Percentiles rank a stretch among this genome's conserved stretches.
phyloP scores from a whole-genome alignment of 169 alveolate genomes.

The Cyclospora cayetanensis region DNA sequence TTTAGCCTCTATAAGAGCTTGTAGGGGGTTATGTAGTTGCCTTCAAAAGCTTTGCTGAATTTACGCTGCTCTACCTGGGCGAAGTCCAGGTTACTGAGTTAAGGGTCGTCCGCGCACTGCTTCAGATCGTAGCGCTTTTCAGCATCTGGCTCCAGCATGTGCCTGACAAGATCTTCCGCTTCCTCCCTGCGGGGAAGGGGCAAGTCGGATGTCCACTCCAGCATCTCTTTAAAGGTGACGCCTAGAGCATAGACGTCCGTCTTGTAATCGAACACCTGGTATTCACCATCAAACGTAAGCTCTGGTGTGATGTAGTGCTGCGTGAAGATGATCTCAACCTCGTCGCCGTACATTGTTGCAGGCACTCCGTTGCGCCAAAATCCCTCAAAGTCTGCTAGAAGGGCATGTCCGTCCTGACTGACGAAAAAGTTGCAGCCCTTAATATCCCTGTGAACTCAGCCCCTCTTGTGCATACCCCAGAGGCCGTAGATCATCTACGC shows the following conservation, averaged over 20 bases:
- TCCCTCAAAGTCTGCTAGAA: slow-evolving; percentile 71
- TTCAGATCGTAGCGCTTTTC: slow-evolving; percentile 10
- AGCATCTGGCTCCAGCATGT: slow-evolving; percentile 42
- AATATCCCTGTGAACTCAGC: slow-evolving; percentile 69
- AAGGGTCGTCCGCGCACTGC: slow-evolving; percentile 55
- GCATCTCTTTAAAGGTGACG: slow-evolving; percentile 29
- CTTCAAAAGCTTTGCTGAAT: slow-evolving; percentile 52
- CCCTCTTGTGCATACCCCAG: slow-evolving; percentile 52
- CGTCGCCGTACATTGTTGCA: slow-evolving; percentile 46
- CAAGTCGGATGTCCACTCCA: background rate
- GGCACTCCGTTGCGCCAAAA: slow-evolving; percentile 56
- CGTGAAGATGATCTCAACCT: slow-evolving; percentile 50
- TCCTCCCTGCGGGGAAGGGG: background rate
- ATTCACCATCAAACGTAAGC: slow-evolving; percentile 8
- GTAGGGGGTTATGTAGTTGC: slow-evolving; percentile 50
- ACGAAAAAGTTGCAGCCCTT: slow-evolving; percentile 67
- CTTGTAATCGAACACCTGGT: slow-evolving; percentile 37
- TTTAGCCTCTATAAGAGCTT: too few species aligned
- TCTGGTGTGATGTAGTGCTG: slow-evolving; percentile 62
- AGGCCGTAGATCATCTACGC: slow-evolving; percentile 66
- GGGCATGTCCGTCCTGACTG: slow-evolving; percentile 61
- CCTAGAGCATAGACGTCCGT: slow-evolving; percentile 67
- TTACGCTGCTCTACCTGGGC: background rate
- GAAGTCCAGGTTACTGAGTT: slow-evolving; percentile 47
- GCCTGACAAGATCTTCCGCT: background rate